Percentiles rank a stretch among this genome's conserved stretches.
Evolutionary conservation across 306 rosid genomes (phyloP).

Genomic region (Cicer pinnatifidum): DNA sequence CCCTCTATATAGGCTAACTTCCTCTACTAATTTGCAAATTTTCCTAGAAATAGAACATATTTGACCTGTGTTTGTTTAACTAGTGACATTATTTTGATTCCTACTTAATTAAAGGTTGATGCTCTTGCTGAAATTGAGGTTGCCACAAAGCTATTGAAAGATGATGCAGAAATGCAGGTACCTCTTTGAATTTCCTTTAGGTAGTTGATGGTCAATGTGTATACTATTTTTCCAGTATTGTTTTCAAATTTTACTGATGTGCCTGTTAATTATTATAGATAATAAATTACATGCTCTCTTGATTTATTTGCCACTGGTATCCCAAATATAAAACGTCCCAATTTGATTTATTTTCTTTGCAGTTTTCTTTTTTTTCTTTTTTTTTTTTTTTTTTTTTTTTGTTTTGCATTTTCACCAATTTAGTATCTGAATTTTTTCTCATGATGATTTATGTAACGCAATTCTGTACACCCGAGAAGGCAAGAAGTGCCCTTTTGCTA

Average conservation of each 20-base stretch:
- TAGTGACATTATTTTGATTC: constrained; percentile 39
- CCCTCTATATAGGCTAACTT: constrained; percentile 13
- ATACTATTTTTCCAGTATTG: neutral
- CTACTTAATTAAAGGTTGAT: constrained; percentile 74
- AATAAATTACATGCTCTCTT: neutral
- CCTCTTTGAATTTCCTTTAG: constrained; percentile 32
- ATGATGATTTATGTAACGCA: constrained; percentile 12
- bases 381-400: neutral
- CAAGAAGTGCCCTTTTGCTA: constrained; percentile 26
- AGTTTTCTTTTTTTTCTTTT: no score
- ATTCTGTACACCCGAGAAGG: constrained; percentile 23
- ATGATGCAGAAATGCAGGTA: constrained; percentile 70
- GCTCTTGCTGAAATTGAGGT: constrained; percentile 92
- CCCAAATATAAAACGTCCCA: neutral
- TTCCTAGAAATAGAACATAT: neutral
- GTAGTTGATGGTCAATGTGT: constrained; percentile 26
- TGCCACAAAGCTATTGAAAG: constrained; percentile 81
- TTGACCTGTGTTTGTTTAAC: constrained; percentile 34
- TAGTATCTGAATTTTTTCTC: constrained; percentile 8
- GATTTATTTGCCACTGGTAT: neutral
- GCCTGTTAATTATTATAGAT: constrained; percentile 7
- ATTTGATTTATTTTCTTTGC: constrained; percentile 19
- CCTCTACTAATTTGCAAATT: constrained; percentile 19
- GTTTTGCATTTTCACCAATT: constrained; percentile 14
- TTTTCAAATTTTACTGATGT: constrained; percentile 7